phyloP scores from a whole-genome alignment of 371 early-diverging fungal species.

The Lichtheimia hyalospora region DNA sequence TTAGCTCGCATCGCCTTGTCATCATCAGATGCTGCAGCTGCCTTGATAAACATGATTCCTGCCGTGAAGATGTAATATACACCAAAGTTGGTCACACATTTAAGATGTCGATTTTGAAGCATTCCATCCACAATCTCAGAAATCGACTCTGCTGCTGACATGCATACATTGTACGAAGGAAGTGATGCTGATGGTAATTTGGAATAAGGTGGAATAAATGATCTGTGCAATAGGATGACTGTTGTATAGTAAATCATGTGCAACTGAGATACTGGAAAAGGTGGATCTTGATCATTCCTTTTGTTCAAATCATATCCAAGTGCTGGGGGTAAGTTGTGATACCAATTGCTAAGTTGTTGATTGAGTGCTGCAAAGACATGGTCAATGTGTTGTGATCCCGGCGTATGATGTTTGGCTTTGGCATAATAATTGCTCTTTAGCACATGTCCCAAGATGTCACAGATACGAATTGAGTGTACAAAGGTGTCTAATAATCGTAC shows the following conservation, averaged over 20 bases:
- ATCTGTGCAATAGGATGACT: conserved; percentile 40
- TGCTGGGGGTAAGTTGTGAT: conserved; percentile 36
- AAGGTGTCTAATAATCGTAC: conserved; percentile 32
- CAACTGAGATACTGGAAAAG: conserved; percentile 35
- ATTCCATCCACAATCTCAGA: conserved; percentile 41
- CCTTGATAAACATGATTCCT: conserved; percentile 36
- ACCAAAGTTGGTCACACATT: conserved; percentile 33
- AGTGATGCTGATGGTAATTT: neutral
- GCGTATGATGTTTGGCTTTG: conserved; percentile 26
- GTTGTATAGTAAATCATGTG: conserved; percentile 48
- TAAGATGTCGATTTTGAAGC: conserved; percentile 28
- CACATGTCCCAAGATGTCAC: conserved; percentile 46
- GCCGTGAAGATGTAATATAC: conserved; percentile 45
- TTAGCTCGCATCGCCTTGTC: conserved; percentile 32
- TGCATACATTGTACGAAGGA: conserved; percentile 43
- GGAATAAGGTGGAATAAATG: conserved; percentile 32
- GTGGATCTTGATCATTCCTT: conserved; percentile 7
- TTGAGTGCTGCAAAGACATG: conserved; percentile 35
- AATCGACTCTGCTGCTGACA: conserved; percentile 48
- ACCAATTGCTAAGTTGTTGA: conserved; percentile 44
- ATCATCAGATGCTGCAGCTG: conserved; percentile 20
- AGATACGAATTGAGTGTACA: conserved; percentile 33
- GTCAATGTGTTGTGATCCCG: conserved; percentile 20
- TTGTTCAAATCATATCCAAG: conserved; percentile 24
- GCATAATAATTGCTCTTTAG: conserved; percentile 45